phyloP scores from a whole-genome alignment of 371 early-diverging fungal genomes.

The Mucor sp. region DNA sequence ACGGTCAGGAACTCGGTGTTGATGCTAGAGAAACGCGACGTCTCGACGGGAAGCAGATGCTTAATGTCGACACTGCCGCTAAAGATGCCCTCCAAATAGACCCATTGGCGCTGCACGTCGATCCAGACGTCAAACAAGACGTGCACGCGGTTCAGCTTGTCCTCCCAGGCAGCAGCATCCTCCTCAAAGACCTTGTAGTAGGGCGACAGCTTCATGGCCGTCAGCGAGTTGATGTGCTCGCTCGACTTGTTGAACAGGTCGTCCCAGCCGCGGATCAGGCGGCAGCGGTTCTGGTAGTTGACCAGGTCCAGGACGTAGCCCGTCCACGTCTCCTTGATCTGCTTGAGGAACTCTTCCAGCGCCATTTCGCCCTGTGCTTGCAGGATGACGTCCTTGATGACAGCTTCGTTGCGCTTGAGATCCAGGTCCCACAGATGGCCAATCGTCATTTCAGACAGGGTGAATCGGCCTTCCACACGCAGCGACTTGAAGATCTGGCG shows the following conservation, averaged over 20 bases:
- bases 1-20: slow-evolving; percentile 96
- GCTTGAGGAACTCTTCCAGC: slow-evolving; percentile 95
- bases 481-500: slow-evolving; percentile 86
- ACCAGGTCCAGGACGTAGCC: slow-evolving; percentile 91
- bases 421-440: slow-evolving; percentile 96
- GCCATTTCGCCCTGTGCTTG: slow-evolving; percentile 99
- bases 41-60: slow-evolving; percentile 94
- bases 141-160: slow-evolving; percentile 94
- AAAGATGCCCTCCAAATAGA: slow-evolving; percentile 98
- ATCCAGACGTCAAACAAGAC: slow-evolving; percentile 98
- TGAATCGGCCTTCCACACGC: slow-evolving; percentile 69
- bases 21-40: slow-evolving; percentile 93
- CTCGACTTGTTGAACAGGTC: slow-evolving; percentile 95
- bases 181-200: slow-evolving; percentile 98
- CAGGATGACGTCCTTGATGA: slow-evolving; percentile 84
- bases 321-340: slow-evolving; percentile 89
- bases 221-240: slow-evolving; percentile 93
- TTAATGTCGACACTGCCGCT: slow-evolving; percentile 95
- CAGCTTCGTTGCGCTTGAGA: slow-evolving; percentile 82
- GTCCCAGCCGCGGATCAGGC: slow-evolving; percentile 97
- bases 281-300: slow-evolving; percentile 96
- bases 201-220: slow-evolving; percentile 97
- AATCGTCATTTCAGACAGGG: slow-evolving; percentile 85
- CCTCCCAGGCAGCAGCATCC: slow-evolving; percentile 94
- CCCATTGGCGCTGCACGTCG: slow-evolving; percentile 99